Base-by-base conservation (phyloP, 495 filamentous ascomycete species). In the Hypoxylon trugodes region DNA sequence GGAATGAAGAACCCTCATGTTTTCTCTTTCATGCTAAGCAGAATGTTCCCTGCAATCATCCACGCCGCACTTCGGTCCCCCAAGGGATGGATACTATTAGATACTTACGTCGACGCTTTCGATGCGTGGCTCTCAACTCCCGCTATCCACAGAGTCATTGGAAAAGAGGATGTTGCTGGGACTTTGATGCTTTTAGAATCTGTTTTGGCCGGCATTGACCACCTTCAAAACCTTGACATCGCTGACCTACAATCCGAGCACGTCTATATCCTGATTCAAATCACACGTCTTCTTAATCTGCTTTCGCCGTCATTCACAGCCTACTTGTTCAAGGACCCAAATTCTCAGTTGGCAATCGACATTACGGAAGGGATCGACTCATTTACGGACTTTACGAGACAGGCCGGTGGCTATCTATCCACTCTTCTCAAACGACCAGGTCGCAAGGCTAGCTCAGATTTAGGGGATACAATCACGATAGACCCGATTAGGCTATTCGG, bases 41-140 rank as follows among this genome's bases (percentile, higher is more conserved):
- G 46, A 32, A 81, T 81, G 77, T 45, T 82, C 2, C 80, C 80
- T 13, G 72, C 77, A 32, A 69, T 79, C 1, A 65, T 81, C 16
- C 61, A 50, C 46, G 72, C 73, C 1, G 66, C 65, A 2, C 32
- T 60, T 6, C 43, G 56, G 19, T 46, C 30, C 1, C 16, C 45
- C 7, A 60, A 69, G 5, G 73, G 65, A 6, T 79, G 71, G 74
- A 46, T 74, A 21, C 57, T 82, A 36, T 45, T 82, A 6, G 69
- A 79, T 35, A 73, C 76, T 22, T 82, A 80, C 37, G 47, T 61
- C 5, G 55, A 49, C 2, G 76, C 77, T 7, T 61, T 80, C 15
- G 61, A 52, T 7, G 43, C 37, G 3, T 19, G 64, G 13, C 48
- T 78, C 10, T 67, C 60, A 1, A 30, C 46, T 10, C 46, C 60